Percentiles rank a stretch among this genome's conserved stretches.
These are phyloP conservation scores for Rickenella mellea DNA, from an alignment of 768 basidiomycete species.

Conservation along the genomic window DNA sequence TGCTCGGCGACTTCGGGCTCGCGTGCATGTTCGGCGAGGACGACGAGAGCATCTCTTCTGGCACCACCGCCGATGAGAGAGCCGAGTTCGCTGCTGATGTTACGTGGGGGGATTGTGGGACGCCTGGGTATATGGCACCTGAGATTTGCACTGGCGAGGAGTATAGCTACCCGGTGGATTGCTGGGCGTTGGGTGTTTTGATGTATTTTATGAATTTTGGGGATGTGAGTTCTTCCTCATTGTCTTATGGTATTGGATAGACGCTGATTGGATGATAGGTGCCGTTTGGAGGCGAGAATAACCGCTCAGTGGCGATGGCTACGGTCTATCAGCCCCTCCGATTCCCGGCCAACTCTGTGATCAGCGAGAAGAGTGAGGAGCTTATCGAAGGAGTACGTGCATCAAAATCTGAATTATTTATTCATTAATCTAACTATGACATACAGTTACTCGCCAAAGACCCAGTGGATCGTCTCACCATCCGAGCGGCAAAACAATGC, in stretches of 20 bases:
- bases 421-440: too few species aligned
- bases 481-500: neutral
- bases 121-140: constrained; percentile 38
- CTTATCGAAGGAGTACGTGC: too few species aligned
- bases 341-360: too few species aligned
- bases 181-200: constrained; percentile 38
- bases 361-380: too few species aligned
- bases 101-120: too few species aligned
- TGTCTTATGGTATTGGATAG: too few species aligned
- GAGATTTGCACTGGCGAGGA: constrained; percentile 33
- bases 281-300: too few species aligned
- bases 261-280: too few species aligned
- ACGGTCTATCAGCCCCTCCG: too few species aligned
- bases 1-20: constrained; percentile 12
- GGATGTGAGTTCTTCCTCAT: constrained; percentile 12
- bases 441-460: neutral
- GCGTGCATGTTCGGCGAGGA: constrained; percentile 14
- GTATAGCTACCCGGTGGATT: constrained; percentile 34
- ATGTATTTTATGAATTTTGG: constrained; percentile 14
- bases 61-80: constrained; percentile 32
- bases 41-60: constrained; percentile 29
- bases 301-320: too few species aligned
- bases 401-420: too few species aligned
- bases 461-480: neutral
- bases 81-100: too few species aligned